Base-by-base conservation (phyloP, 2,329 filamentous ascomycete species). In the Ceratocystis albifundus region DNA sequence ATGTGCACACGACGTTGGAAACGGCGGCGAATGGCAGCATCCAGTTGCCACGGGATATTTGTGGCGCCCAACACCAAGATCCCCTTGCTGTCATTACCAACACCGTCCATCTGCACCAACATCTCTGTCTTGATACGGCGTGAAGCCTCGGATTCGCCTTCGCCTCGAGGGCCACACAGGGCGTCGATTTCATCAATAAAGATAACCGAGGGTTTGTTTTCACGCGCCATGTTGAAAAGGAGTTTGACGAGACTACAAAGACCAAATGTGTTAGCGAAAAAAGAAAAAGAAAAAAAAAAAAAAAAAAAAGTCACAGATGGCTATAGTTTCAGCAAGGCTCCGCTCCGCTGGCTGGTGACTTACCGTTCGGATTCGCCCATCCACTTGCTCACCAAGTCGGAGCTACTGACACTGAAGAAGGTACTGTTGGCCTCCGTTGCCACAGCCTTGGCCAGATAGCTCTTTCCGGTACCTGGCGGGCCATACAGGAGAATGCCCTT, bases 351-450 rank as follows among this genome's bases (percentile, higher is more conserved):
- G 30, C 28, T 57, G 6, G 61, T 62, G 45, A 41, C 74, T 68
- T 79, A 95, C 90, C 91, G 85, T 84, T 99, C 94, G 80, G 89
- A 95, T 77, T 99, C 94, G 79, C 94, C 94, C 94, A 99, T 99
- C 94, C 94, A 99, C 75, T 99, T 99, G 76, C 90, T 96, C 69
- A 99, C 94, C 76, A 99, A 76, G 75, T 99, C 94, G 74, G 90
- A 96, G 81, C 90, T 96, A 77, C 90, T 96, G 70, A 99, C 93
- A 73, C 91, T 96, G 82, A 99, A 99, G 75, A 99, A 99, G 2
- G 94, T 97, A 77, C 92, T 96, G 77, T 99, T 97, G 68, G 94
- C 94, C 77, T 99, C 94, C 20, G 94, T 99, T 65, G 94, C 94
- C 63, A 99, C 93, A 1, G 94, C 94, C 77, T 97, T 99, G 69